Conservation (phyloP, 2,329 filamentous ascomycete species). For the Cladosporium cucumerinum region DNA sequence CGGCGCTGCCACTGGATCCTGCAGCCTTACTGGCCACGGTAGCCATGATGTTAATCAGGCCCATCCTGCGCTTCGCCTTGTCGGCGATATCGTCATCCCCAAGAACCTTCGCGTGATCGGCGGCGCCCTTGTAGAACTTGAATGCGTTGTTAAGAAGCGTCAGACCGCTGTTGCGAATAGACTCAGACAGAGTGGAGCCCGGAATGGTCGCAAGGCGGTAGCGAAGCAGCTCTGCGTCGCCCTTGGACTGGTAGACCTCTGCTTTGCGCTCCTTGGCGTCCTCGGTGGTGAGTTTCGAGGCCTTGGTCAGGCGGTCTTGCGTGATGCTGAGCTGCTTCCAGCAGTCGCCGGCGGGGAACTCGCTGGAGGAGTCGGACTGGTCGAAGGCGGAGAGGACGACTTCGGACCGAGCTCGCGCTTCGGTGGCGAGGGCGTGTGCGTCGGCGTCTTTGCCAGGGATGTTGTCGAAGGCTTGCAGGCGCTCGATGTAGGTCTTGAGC, state of each 20-base stretch:
- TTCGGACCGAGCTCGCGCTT: constrained; percentile 31
- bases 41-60: constrained; percentile 38
- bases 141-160: constrained; percentile 55
- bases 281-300: constrained; percentile 47
- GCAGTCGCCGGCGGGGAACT: constrained; percentile 32
- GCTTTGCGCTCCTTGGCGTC: constrained; percentile 45
- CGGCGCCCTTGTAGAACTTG: constrained; percentile 56
- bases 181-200: constrained; percentile 39
- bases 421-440: constrained; percentile 51
- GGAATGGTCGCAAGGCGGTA: constrained; percentile 45
- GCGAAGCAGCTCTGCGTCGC: constrained; percentile 55
- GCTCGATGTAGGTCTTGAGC: constrained; percentile 51
- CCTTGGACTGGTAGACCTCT: constrained; percentile 53
- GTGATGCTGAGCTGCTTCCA: constrained; percentile 55
- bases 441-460: constrained; percentile 46
- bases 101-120: constrained; percentile 42
- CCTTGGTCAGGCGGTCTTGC: constrained; percentile 48
- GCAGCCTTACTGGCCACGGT: constrained; percentile 41
- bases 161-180: constrained; percentile 41
- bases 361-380: constrained; percentile 20
- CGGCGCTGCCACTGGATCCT: constrained; percentile 37
- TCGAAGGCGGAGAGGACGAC: constrained; percentile 29
- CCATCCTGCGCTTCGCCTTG: constrained; percentile 37
- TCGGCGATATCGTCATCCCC: constrained; percentile 48
- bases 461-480: constrained; percentile 34